phyloP scores from a whole-genome alignment of 345 rosid genomes.

The Punica granatum region DNA sequence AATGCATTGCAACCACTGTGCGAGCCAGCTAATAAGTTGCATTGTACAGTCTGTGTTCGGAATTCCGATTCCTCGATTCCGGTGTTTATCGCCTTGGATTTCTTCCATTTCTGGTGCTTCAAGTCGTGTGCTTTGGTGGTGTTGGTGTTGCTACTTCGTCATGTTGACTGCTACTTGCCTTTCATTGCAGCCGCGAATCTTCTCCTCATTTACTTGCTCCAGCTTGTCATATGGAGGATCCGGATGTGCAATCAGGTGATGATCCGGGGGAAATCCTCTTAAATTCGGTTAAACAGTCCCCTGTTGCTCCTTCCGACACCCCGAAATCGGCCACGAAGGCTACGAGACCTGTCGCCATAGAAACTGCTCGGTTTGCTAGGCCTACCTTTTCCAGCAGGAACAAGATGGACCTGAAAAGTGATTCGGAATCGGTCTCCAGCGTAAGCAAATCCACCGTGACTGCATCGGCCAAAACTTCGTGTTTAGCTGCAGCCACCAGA shows the following conservation, averaged over 20 bases:
- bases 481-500: constrained; percentile 47
- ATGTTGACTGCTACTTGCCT: constrained; percentile 11
- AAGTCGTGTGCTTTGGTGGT: not conserved
- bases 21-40: not conserved
- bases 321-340: constrained; percentile 25
- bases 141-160: not conserved
- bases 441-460: constrained; percentile 36
- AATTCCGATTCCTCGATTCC: not conserved
- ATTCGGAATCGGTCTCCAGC: constrained; percentile 27
- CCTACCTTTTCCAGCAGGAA: constrained; percentile 42
- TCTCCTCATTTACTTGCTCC: constrained; percentile 14
- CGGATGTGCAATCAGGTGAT: constrained; percentile 28
- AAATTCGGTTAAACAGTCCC: constrained; percentile 26
- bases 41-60: not conserved
- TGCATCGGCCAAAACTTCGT: constrained; percentile 33
- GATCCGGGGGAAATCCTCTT: constrained; percentile 22
- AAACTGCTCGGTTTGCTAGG: constrained; percentile 30
- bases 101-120: not conserved
- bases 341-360: constrained; percentile 31
- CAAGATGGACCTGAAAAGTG: constrained; percentile 37
- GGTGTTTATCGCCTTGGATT: not conserved
- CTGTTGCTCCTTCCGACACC: constrained; percentile 34
- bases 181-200: constrained; percentile 19
- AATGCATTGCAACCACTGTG: not conserved
- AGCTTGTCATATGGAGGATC: constrained; percentile 50